Evolutionary conservation across 176 grass and related monocot species (phyloP).

Genomic region (Thalia dealbata): DNA sequence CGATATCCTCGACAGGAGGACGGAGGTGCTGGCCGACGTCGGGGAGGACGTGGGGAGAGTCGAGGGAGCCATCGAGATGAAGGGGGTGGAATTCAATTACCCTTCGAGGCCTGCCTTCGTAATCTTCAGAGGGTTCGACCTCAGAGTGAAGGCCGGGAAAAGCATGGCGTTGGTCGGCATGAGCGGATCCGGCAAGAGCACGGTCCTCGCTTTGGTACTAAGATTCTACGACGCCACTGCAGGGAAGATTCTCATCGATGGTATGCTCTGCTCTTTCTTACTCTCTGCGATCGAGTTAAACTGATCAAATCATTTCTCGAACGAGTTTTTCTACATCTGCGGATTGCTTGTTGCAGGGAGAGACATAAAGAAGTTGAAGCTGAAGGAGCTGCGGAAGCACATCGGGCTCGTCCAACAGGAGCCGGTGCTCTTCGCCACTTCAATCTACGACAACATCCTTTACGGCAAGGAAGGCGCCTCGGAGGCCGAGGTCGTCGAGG

Average conservation of each 20-base stretch:
- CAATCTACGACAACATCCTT: constrained; percentile 84
- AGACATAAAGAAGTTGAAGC: constrained; percentile 74
- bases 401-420: constrained; percentile 91
- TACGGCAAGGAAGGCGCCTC: constrained; percentile 81
- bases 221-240: constrained; percentile 71
- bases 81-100: constrained; percentile 66
- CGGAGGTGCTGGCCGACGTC: constrained; percentile 42
- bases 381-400: constrained; percentile 71
- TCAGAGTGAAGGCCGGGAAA: constrained; percentile 76
- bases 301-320: no score
- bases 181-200: constrained; percentile 96
- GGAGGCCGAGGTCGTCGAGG: constrained; percentile 61
- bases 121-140: constrained; percentile 70
- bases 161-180: constrained; percentile 96
- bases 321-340: no score
- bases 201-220: constrained; percentile 64
- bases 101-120: constrained; percentile 62
- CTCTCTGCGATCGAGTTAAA: no score
- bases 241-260: constrained; percentile 79
- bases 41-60: constrained; percentile 68
- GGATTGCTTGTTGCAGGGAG: constrained; percentile 51
- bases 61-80: constrained; percentile 60
- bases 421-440: constrained; percentile 83
- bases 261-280: constrained; percentile 21
- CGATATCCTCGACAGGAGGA: constrained; percentile 81